Evolutionary conservation across 2,329 filamentous ascomycete genomes (phyloP).

Genomic region (Aspergillus pseudotamarii): DNA sequence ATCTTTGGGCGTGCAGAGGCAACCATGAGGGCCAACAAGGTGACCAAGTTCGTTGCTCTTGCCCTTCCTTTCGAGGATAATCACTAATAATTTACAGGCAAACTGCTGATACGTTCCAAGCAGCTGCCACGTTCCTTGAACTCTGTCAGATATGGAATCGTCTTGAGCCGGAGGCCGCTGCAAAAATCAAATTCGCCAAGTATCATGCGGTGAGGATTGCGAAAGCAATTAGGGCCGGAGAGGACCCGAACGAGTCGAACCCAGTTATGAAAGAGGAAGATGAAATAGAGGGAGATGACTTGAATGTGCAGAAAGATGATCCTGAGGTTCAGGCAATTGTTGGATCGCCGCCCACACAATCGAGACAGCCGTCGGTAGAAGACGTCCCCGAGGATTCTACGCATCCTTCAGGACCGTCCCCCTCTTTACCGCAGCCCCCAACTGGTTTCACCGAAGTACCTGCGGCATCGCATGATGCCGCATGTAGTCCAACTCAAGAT

Average conservation of each 20-base stretch:
- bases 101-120: slow-evolving; percentile 92
- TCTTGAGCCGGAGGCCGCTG: slow-evolving; percentile 71
- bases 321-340: slow-evolving; percentile 63
- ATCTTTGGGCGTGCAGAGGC: slow-evolving; percentile 84
- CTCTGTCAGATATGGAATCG: slow-evolving; percentile 81
- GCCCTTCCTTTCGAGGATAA: slow-evolving; percentile 13
- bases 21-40: slow-evolving; percentile 78
- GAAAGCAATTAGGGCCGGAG: slow-evolving; percentile 85
- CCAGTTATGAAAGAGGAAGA: slow-evolving; percentile 63
- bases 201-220: slow-evolving; percentile 91
- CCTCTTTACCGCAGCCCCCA: slow-evolving; percentile 35
- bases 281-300: slow-evolving; percentile 40
- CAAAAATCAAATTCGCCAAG: slow-evolving; percentile 95
- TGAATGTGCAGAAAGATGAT: slow-evolving; percentile 63
- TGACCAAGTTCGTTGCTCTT: slow-evolving; percentile 63
- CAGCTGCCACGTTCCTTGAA: slow-evolving; percentile 89
- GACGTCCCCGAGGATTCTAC: slow-evolving; percentile 61
- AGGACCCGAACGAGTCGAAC: slow-evolving; percentile 90
- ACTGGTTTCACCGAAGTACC: slow-evolving; percentile 25
- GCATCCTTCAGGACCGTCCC: slow-evolving; percentile 52
- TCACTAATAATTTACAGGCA: slow-evolving; percentile 57
- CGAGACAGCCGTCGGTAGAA: slow-evolving; percentile 59
- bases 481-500: slow-evolving; percentile 27
- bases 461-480: slow-evolving; percentile 26
- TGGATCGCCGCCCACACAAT: slow-evolving; percentile 45